Percentiles rank a stretch among this genome's conserved stretches.
Evolutionary conservation across 2,329 filamentous ascomycete species (phyloP).

Genomic region (Penicillium sp.): DNA sequence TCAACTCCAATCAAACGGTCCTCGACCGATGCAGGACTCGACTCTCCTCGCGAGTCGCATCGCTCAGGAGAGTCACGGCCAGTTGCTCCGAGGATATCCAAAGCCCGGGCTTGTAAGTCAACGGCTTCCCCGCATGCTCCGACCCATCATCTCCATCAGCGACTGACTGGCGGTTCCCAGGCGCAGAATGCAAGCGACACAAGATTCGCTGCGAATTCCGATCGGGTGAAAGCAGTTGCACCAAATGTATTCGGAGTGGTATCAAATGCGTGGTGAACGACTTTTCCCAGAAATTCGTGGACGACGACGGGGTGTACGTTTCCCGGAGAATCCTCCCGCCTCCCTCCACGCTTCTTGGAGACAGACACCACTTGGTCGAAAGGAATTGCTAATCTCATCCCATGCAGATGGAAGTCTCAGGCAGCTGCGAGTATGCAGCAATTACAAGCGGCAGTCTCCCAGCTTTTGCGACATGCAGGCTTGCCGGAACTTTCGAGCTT

Average conservation of each 20-base stretch:
- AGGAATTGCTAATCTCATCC: slow-evolving; percentile 5
- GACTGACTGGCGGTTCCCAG: slow-evolving; percentile 26
- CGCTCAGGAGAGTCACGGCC: slow-evolving; percentile 28
- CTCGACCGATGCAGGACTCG: slow-evolving; percentile 38
- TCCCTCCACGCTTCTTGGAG: background rate
- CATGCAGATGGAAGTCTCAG: slow-evolving; percentile 48
- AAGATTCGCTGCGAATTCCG: slow-evolving; percentile 60
- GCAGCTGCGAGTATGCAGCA: slow-evolving; percentile 46
- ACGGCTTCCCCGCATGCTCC: slow-evolving; percentile 11
- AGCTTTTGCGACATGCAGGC: slow-evolving; percentile 48
- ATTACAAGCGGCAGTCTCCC: slow-evolving; percentile 49
- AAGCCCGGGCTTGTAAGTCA: slow-evolving; percentile 45
- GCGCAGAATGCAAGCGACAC: slow-evolving; percentile 55
- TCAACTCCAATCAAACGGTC: slow-evolving; percentile 39
- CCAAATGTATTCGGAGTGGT: slow-evolving; percentile 53
- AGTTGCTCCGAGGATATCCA: slow-evolving; percentile 40
- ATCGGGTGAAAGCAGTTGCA: slow-evolving; percentile 50
- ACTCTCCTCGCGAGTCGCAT: slow-evolving; percentile 31
- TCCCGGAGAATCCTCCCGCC: background rate
- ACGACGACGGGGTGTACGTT: slow-evolving; percentile 55
- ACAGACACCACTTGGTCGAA: background rate
- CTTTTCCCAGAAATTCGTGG: slow-evolving; percentile 58
- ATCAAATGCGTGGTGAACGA: slow-evolving; percentile 58
- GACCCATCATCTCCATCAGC: background rate
- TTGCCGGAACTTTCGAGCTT: slow-evolving; percentile 47